Conservation (phyloP, 495 filamentous ascomycete species). For the Trichoderma gamsii region DNA sequence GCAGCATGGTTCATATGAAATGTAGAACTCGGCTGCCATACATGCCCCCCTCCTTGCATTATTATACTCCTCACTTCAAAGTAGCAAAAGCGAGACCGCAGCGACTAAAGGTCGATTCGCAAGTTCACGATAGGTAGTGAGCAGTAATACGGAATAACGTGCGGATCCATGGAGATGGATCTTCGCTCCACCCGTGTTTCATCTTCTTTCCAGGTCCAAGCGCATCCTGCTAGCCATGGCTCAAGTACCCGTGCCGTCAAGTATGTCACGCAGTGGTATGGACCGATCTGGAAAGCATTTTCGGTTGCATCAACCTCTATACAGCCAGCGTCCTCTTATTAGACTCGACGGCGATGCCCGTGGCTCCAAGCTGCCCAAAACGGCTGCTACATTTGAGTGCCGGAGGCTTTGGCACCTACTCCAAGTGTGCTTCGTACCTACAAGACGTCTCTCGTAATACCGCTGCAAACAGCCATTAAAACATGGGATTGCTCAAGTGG, state of each 20-base stretch:
- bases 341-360: neutral
- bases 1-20: too few species aligned
- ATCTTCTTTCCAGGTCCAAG: constrained; percentile 4
- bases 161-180: neutral
- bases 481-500: neutral
- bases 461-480: neutral
- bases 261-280: too few species aligned
- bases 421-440: neutral
- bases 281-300: too few species aligned
- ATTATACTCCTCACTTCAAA: neutral
- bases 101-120: neutral
- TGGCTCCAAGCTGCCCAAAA: too few species aligned
- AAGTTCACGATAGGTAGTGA: neutral
- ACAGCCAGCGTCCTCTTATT: neutral
- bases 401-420: neutral
- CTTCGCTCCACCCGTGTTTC: constrained; percentile 11
- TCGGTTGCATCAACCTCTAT: neutral
- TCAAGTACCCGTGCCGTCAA: neutral
- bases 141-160: neutral
- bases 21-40: too few species aligned
- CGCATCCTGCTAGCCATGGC: neutral
- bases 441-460: neutral
- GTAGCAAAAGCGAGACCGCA: neutral
- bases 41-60: too few species aligned
- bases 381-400: too few species aligned